phyloP scores from a whole-genome alignment of 2,329 filamentous ascomycete genomes.

The Epichloe festucae region DNA sequence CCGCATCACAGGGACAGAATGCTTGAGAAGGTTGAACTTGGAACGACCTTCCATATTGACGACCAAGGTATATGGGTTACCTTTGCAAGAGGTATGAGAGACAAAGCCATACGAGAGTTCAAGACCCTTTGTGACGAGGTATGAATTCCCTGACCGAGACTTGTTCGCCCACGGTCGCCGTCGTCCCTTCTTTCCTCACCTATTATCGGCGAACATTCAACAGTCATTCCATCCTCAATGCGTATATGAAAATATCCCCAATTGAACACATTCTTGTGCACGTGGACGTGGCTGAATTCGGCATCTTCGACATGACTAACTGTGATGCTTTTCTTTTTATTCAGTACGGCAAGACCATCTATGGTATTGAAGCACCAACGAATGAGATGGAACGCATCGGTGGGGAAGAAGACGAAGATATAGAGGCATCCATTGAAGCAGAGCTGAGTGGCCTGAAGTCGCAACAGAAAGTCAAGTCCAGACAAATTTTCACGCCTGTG shows the following conservation, averaged over 20 bases:
- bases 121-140: conserved; percentile 54
- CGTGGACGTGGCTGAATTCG: neutral
- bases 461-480: conserved; percentile 25
- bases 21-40: conserved; percentile 26
- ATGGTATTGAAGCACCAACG: conserved; percentile 32
- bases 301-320: neutral
- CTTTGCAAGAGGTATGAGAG: conserved; percentile 59
- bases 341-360: conserved; percentile 54
- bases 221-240: neutral
- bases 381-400: conserved; percentile 22
- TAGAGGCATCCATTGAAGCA: conserved; percentile 58
- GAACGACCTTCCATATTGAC: conserved; percentile 46
- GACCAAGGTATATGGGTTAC: conserved; percentile 69
- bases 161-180: neutral
- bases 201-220: neutral
- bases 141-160: conserved; percentile 10
- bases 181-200: neutral
- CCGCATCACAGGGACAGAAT: conserved; percentile 42
- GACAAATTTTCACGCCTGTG: conserved; percentile 38
- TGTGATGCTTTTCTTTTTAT: neutral
- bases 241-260: neutral
- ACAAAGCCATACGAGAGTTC: conserved; percentile 56
- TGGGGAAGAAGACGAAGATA: conserved; percentile 43
- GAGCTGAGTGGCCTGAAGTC: conserved; percentile 54
- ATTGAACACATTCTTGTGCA: too few relatives aligned